Evolutionary conservation across 2,329 filamentous ascomycete species (phyloP).

Genomic region (Nemania bipapillata): DNA sequence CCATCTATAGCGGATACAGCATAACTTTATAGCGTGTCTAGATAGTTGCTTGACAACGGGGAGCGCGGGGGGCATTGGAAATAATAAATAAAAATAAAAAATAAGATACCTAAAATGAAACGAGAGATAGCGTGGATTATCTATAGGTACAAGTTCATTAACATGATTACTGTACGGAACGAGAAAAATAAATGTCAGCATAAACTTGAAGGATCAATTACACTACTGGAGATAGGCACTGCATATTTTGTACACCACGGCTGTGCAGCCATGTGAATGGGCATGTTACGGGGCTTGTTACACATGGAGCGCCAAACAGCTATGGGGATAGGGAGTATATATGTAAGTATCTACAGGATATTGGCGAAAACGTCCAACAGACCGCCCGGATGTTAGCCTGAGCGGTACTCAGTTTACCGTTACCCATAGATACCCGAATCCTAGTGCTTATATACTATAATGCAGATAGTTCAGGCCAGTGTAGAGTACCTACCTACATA

Average conservation of each 20-base stretch:
- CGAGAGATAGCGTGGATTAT: constrained; percentile 16
- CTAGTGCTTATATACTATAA: constrained; percentile 22
- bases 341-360: constrained; percentile 3
- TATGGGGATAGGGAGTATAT: not conserved
- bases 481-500: not conserved
- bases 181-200: constrained; percentile 24
- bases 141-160: constrained; percentile 21
- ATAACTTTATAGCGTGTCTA: constrained; percentile 4
- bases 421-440: constrained; percentile 33
- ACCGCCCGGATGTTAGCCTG: constrained; percentile 5
- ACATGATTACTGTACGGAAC: constrained; percentile 35
- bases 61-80: not conserved
- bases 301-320: not conserved
- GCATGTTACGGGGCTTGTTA: constrained; percentile 11
- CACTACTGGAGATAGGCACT: not conserved
- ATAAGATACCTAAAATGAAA: not conserved
- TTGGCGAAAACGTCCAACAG: constrained; percentile 5
- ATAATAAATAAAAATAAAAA: not conserved
- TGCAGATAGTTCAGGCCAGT: constrained; percentile 1
- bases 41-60: not conserved
- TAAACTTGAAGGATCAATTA: constrained; percentile 27
- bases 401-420: constrained; percentile 29
- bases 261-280: not conserved
- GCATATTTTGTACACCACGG: not conserved
- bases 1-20: constrained; percentile 8